Base-by-base conservation (phyloP, 2,329 filamentous ascomycete genomes). In the Aspergillus brunneoviolaceus region DNA sequence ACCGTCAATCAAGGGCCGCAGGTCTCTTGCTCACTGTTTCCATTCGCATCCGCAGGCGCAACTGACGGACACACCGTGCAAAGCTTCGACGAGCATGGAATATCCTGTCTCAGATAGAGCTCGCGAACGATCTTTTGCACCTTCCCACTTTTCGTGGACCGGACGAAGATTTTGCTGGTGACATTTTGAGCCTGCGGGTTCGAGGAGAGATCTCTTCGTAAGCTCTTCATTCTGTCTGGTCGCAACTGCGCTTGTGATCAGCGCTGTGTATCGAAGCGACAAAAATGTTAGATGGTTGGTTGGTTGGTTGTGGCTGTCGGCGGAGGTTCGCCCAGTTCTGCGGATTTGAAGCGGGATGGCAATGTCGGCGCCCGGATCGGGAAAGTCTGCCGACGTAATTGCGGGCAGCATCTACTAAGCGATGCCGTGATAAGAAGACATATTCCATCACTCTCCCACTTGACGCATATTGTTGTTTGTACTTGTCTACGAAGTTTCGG, bases 41-140 rank as follows among this genome's bases (percentile, higher is more conserved):
- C 89, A 67, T 87, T 85, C 29, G 93, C 92, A 80, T 95, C 91
- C 65, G 86, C 83, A 1, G 92, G 93, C 2, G 92, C 91, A 65
- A 81, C 85, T 51, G 87, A 82, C 49, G 90, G 82, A 76, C 95
- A 99, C 70, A 78, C 79, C 63, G 84, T 84, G 81, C 95, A 99
- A 49, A 99, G 82, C 76, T 89, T 90, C 27, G 94, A 98, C 35
- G 94, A 97, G 80, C 95, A 99, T 53, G 95, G 94, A 72, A 99
- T 98, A 76, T 99, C 95, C 79, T 94, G 91, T 76, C 95, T 87
- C 63, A 99, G 84, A 78, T 99, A 99, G 64, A 98, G 85, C 81
- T 99, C 95, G 71, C 93, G 88, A 67, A 99, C 95, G 72, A 99
- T 96, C 83, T 99, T 99, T 77, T 98, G 95, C 61, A 98, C 94